Evolutionary conservation across 2,329 filamentous ascomycete species (phyloP).

Genomic region (Cryphonectria japonica): DNA sequence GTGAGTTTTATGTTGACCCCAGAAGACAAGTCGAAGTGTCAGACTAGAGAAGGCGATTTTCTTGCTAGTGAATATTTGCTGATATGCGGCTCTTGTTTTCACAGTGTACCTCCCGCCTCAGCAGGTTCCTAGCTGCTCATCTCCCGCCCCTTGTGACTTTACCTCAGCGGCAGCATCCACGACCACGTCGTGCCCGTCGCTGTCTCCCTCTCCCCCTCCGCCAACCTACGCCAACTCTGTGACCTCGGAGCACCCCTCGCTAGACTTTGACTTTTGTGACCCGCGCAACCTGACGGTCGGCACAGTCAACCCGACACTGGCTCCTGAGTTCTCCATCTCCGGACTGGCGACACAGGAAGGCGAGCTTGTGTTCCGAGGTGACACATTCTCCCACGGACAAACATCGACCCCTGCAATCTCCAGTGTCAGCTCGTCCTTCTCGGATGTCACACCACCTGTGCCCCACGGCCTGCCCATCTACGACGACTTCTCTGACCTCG

Average conservation of each 20-base stretch:
- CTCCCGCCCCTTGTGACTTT: constrained; percentile 21
- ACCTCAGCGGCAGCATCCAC: constrained; percentile 44
- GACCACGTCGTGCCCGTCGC: constrained; percentile 77
- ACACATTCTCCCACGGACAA: constrained; percentile 55
- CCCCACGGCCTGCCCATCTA: constrained; percentile 71
- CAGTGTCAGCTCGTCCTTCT: constrained; percentile 36
- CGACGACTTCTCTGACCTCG: constrained; percentile 85
- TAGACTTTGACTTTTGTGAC: constrained; percentile 85
- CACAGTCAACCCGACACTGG: constrained; percentile 53
- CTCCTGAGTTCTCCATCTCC: constrained; percentile 64
- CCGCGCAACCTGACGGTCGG: constrained; percentile 79
- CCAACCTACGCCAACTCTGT: constrained; percentile 72
- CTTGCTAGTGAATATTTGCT: background rate
- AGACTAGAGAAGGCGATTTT: background rate
- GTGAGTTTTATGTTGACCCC: constrained; percentile 51
- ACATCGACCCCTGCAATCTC: constrained; percentile 40
- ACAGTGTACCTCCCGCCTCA: constrained; percentile 48
- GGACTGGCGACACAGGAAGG: constrained; percentile 66
- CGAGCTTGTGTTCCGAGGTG: constrained; percentile 48
- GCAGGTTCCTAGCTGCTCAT: constrained; percentile 31
- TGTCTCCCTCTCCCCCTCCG: constrained; percentile 85
- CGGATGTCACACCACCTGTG: constrained; percentile 56
- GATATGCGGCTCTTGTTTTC: background rate
- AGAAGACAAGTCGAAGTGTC: background rate
- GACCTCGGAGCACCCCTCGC: constrained; percentile 56